Evolutionary conservation across 371 early-diverging fungal species (phyloP), one percentile per base, ranked within the genome.

Genomic region (Nematocida displodere): DNA sequence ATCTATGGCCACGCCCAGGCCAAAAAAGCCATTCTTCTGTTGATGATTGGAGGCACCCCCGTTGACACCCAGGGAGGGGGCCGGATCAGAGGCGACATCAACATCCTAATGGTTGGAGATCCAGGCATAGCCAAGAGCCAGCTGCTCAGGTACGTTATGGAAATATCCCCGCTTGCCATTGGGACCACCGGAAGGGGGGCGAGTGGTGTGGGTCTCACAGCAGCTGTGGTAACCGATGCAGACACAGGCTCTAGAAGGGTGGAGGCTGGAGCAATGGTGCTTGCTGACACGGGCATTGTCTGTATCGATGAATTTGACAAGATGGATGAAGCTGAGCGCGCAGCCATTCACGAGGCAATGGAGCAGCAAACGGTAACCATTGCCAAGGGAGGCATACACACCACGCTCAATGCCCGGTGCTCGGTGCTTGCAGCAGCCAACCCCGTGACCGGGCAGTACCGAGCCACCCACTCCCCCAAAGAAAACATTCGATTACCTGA

Each of bases 281-380:
- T 97, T 61, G 97, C 94, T 15, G 99, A 99, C 79, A 88, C 93
- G 34, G 97, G 97, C 55, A 88, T 97, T 28, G 94, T 93, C 15
- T 96, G 96, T 84, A 97, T 99, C 49, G 99, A 99, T 86, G 99
- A 99, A 85, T 97, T 99, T 86, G 99, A 98, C 86, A 98, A 98
- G 84, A 98, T 98, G 97, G 89, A 88, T 61, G 96, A 96, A 75
- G 86, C 88, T 29, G 99, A 99, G 83, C 88, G 97, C 77, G 95
- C 94, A 0, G 96, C 97, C 1, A 96, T 99, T 82, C 99, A 99
- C 86, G 99, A 99, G 88, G 99, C 96, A 2, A 99, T 99, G 99
- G 99, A 99, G 86, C 98, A 99, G 85, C 97, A 97, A 80, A 93
- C 94, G 0, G 92, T 95, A 3, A 93, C 93, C 0, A 91, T 94